phyloP scores from a whole-genome alignment of 2,329 filamentous ascomycete species.

The Nothopassalora personata region DNA sequence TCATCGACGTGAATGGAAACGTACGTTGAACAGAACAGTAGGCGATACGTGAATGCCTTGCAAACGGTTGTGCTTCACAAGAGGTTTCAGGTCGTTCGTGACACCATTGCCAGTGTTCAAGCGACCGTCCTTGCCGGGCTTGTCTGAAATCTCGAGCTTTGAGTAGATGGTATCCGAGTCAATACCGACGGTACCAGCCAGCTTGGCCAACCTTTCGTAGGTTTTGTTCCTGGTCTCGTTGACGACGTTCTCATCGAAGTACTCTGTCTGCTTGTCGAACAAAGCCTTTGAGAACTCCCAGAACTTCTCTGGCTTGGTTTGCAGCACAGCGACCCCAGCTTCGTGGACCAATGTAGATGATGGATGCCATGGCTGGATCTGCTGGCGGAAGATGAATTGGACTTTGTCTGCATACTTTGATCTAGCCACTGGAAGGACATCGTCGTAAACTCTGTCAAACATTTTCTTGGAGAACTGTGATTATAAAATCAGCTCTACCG shows the following conservation, averaged over 20 bases:
- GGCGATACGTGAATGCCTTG: slow-evolving; percentile 86
- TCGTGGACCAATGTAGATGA: slow-evolving; percentile 67
- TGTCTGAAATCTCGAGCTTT: slow-evolving; percentile 63
- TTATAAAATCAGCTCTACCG: background rate
- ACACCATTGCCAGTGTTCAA: slow-evolving; percentile 76
- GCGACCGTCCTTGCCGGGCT: slow-evolving; percentile 59
- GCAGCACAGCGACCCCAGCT: slow-evolving; percentile 74
- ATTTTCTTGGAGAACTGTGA: slow-evolving; percentile 59
- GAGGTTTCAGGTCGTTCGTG: slow-evolving; percentile 76
- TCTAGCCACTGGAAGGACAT: slow-evolving; percentile 61
- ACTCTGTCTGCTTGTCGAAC: slow-evolving; percentile 65
- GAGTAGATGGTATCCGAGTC: slow-evolving; percentile 65
- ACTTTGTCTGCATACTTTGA: slow-evolving; percentile 57
- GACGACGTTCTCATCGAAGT: slow-evolving; percentile 80
- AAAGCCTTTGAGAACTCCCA: slow-evolving; percentile 71
- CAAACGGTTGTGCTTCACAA: slow-evolving; percentile 67
- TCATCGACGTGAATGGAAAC: slow-evolving; percentile 3
- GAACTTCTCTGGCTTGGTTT: slow-evolving; percentile 62
- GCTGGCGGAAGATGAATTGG: slow-evolving; percentile 79
- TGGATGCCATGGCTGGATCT: slow-evolving; percentile 61
- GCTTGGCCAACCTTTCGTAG: slow-evolving; percentile 69
- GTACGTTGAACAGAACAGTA: slow-evolving; percentile 76
- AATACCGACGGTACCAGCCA: slow-evolving; percentile 66
- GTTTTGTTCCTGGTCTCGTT: slow-evolving; percentile 80
- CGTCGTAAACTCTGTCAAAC: slow-evolving; percentile 69